Percentiles rank a stretch among this genome's conserved stretches.
Evolutionary conservation across 768 basidiomycete genomes (phyloP).

Genomic region (Pseudohyphozyma bogoriensis): DNA sequence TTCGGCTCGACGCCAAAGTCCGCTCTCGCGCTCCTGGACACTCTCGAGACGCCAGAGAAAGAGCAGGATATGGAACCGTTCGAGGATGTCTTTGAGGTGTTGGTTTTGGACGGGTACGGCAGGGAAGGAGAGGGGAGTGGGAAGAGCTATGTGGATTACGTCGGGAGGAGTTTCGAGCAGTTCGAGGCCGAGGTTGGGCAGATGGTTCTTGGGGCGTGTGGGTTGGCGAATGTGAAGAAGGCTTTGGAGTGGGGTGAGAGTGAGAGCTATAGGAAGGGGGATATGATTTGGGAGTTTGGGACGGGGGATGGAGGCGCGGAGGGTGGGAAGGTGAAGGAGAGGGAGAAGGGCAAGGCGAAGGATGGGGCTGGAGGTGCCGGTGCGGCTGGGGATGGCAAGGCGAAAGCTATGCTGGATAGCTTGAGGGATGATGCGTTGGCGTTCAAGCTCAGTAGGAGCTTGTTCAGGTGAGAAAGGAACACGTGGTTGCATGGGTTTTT

Average conservation of each 20-base stretch:
- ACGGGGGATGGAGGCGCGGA: neutral
- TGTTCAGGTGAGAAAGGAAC: constrained; percentile 17
- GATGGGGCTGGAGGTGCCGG: neutral
- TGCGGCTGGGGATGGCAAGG: constrained; percentile 1
- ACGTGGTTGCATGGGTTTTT: neutral
- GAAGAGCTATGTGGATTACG: constrained; percentile 2
- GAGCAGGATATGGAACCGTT: constrained; percentile 9
- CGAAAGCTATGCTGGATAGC: constrained; percentile 14
- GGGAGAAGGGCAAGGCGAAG: neutral
- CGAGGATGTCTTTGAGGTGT: constrained; percentile 11
- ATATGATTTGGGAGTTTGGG: neutral
- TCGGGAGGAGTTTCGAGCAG: constrained; percentile 13
- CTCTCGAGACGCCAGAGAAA: constrained; percentile 21
- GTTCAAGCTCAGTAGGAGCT: constrained; percentile 14
- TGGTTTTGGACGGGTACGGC: constrained; percentile 14
- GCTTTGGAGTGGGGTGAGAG: neutral
- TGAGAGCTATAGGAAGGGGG: constrained; percentile 1
- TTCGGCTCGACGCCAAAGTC: neutral
- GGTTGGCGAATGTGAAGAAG: constrained; percentile 1
- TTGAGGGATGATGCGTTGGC: constrained; percentile 23
- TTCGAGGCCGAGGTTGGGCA: constrained; percentile 21
- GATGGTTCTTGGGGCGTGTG: constrained; percentile 1
- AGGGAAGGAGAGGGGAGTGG: neutral
- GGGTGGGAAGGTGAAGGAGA: constrained; percentile 1
- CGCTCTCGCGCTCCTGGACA: constrained; percentile 15